phyloP scores from a whole-genome alignment of 129 eudicot genomes.

The Deinandra increscens region DNA sequence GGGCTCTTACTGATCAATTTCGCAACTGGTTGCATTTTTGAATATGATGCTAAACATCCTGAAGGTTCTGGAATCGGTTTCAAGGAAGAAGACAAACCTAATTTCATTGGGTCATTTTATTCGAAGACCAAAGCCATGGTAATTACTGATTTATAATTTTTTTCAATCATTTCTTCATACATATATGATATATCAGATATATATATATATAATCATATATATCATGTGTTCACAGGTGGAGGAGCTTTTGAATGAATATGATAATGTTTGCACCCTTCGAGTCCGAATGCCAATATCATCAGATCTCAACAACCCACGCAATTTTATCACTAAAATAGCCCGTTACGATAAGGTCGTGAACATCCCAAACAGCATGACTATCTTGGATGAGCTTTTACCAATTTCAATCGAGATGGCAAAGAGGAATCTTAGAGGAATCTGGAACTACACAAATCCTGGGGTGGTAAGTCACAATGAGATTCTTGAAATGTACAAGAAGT shows the following conservation, averaged over 20 bases:
- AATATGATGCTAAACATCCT: slow-evolving; percentile 81
- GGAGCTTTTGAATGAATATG: slow-evolving; percentile 77
- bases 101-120: slow-evolving; percentile 86
- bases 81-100: slow-evolving; percentile 93
- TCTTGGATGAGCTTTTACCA: slow-evolving; percentile 92
- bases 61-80: slow-evolving; percentile 94
- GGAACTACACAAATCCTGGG: slow-evolving; percentile 97
- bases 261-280: slow-evolving; percentile 93
- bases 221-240: slow-evolving; percentile 48
- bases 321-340: slow-evolving; percentile 87
- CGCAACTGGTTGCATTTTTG: slow-evolving; percentile 97
- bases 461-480: slow-evolving; percentile 95
- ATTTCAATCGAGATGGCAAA: slow-evolving; percentile 96
- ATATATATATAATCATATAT: neutral
- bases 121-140: slow-evolving; percentile 99
- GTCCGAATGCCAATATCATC: slow-evolving; percentile 97
- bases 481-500: slow-evolving; percentile 82
- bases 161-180: slow-evolving; percentile 3
- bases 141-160: slow-evolving; percentile 3
- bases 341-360: slow-evolving; percentile 84
- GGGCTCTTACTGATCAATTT: slow-evolving; percentile 86
- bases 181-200: neutral
- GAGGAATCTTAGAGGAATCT: slow-evolving; percentile 77
- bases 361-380: slow-evolving; percentile 97
- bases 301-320: slow-evolving; percentile 94